phyloP scores from a whole-genome alignment of 352 stramenopile genomes.

The Peronospora farinosa region DNA sequence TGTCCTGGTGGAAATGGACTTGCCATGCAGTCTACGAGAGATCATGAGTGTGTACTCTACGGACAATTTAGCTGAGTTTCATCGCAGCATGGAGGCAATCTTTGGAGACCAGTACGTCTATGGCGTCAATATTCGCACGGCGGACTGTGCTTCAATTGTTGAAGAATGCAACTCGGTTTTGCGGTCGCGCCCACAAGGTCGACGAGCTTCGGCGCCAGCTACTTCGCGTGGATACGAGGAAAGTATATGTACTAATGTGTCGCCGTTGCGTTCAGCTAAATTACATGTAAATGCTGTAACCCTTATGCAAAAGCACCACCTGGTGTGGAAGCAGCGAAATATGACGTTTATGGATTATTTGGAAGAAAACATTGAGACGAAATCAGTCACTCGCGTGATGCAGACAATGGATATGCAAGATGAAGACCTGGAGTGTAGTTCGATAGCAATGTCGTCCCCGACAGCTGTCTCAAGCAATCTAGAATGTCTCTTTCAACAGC shows the following conservation, averaged over 20 bases:
- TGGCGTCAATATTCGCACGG: slow-evolving; percentile 35
- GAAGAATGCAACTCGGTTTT: slow-evolving; percentile 1
- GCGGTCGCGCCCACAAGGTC: slow-evolving; percentile 5
- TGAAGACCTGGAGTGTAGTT: slow-evolving; percentile 28
- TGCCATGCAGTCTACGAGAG: slow-evolving; percentile 49
- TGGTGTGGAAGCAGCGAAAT: slow-evolving; percentile 44
- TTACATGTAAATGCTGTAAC: slow-evolving; percentile 49
- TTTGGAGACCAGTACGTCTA: slow-evolving; percentile 63
- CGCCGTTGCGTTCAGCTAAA: slow-evolving; percentile 24
- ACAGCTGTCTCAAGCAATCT: slow-evolving; percentile 18
- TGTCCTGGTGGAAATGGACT: slow-evolving; percentile 52
- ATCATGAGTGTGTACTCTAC: slow-evolving; percentile 57
- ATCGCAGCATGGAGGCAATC: slow-evolving; percentile 56
- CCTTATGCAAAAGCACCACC: slow-evolving; percentile 41
- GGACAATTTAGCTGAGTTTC: slow-evolving; percentile 40
- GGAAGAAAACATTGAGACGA: slow-evolving; percentile 45
- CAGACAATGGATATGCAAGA: slow-evolving; percentile 42
- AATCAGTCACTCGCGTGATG: slow-evolving; percentile 56
- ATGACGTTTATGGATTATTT: slow-evolving; percentile 59
- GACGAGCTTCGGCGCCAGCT: slow-evolving; percentile 19
- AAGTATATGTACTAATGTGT: slow-evolving; percentile 1
- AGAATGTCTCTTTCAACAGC: slow-evolving; percentile 13
- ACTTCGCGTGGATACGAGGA: slow-evolving; percentile 4
- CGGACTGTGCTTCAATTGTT: slow-evolving; percentile 28
- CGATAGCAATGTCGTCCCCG: slow-evolving; percentile 20